Conservation (phyloP, 164 flowering plant species). For the Vitis vinifera region DNA sequence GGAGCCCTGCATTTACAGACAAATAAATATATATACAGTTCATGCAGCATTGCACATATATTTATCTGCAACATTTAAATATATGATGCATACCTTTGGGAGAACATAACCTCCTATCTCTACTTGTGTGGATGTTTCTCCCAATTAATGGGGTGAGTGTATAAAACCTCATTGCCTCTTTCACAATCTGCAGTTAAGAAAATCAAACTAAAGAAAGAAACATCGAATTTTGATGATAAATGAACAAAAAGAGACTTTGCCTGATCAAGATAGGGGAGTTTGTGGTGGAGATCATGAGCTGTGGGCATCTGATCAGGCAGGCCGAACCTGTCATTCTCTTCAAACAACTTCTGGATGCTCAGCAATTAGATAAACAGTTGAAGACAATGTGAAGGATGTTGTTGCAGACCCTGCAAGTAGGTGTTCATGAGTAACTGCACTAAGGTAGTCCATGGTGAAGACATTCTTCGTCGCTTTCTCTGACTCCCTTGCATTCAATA, state of each 20-base stretch:
- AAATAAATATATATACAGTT: neutral
- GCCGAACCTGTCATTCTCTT: slow-evolving; percentile 76
- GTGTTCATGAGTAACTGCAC: slow-evolving; percentile 88
- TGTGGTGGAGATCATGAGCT: slow-evolving; percentile 70
- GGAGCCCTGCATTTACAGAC: slow-evolving; percentile 56
- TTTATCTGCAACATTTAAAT: neutral
- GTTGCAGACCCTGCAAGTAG: slow-evolving; percentile 92
- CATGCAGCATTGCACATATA: no score
- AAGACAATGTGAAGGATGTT: slow-evolving; percentile 77
- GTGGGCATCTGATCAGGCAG: slow-evolving; percentile 54
- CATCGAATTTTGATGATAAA: neutral
- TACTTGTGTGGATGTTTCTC: slow-evolving; percentile 71
- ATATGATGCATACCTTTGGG: slow-evolving; percentile 66
- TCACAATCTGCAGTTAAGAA: slow-evolving; percentile 61
- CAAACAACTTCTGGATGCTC: slow-evolving; percentile 66
- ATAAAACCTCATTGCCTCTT: slow-evolving; percentile 88
- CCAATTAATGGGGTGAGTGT: slow-evolving; percentile 88
- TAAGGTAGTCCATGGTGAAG: slow-evolving; percentile 72
- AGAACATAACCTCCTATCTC: slow-evolving; percentile 85
- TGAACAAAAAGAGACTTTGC: slow-evolving; percentile 24
- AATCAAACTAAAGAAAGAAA: neutral
- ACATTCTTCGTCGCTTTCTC: slow-evolving; percentile 40
- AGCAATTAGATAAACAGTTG: slow-evolving; percentile 68
- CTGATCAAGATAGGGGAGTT: slow-evolving; percentile 89
- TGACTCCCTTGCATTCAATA: slow-evolving; percentile 68